Evolutionary conservation across 371 early-diverging fungal species (phyloP).

Genomic region (Rhizopus sp.): DNA sequence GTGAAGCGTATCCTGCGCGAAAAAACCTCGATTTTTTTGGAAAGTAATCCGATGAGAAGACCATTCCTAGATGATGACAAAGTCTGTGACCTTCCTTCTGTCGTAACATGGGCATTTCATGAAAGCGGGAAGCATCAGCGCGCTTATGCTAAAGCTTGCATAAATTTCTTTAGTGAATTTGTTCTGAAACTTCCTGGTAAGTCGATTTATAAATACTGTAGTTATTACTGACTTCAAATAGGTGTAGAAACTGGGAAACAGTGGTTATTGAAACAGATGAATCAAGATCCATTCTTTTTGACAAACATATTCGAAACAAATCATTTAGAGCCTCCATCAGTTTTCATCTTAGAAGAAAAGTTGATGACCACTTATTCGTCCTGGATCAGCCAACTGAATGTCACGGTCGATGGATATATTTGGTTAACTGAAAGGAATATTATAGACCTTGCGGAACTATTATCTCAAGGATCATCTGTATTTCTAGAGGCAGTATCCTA

Average conservation of each 20-base stretch:
- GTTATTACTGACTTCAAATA: not conserved
- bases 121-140: slow-evolving; percentile 56
- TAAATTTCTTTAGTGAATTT: slow-evolving; percentile 48
- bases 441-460: slow-evolving; percentile 6
- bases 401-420: slow-evolving; percentile 38
- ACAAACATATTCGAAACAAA: slow-evolving; percentile 20
- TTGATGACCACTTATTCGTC: slow-evolving; percentile 4
- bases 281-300: slow-evolving; percentile 9
- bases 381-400: slow-evolving; percentile 34
- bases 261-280: slow-evolving; percentile 29
- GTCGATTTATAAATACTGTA: not conserved
- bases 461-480: slow-evolving; percentile 11
- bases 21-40: slow-evolving; percentile 50
- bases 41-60: slow-evolving; percentile 37
- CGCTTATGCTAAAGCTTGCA: slow-evolving; percentile 66
- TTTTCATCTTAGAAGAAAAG: slow-evolving; percentile 1
- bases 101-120: slow-evolving; percentile 64
- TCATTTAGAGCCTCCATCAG: slow-evolving; percentile 11
- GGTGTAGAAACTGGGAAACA: slow-evolving; percentile 15
- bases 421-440: slow-evolving; percentile 43
- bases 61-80: slow-evolving; percentile 50
- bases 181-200: slow-evolving; percentile 26
- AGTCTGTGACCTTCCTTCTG: slow-evolving; percentile 38
- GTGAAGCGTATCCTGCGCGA: slow-evolving; percentile 60
- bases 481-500: slow-evolving; percentile 16